These are phyloP conservation scores for Lonicera japonica DNA, from an alignment of 129 eudicot species.

Conservation along the genomic window DNA sequence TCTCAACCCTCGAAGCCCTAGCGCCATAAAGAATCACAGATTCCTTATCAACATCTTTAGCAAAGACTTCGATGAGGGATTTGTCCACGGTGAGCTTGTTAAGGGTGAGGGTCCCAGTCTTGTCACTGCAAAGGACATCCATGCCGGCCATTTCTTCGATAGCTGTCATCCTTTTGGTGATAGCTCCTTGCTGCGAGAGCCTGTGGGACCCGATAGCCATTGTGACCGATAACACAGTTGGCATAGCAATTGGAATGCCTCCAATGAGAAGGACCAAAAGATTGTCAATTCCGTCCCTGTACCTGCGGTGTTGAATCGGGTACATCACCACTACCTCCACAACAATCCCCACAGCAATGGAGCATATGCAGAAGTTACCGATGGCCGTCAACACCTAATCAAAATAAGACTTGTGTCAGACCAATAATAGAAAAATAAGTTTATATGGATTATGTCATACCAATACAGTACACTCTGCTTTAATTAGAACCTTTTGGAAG, in stretches of 20 bases:
- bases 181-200: slow-evolving; percentile 77
- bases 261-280: slow-evolving; percentile 74
- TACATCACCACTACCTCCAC: slow-evolving; percentile 71
- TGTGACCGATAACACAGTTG: slow-evolving; percentile 76
- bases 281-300: slow-evolving; percentile 79
- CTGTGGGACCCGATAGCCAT: slow-evolving; percentile 92
- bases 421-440: too few relatives aligned
- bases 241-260: slow-evolving; percentile 91
- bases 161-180: slow-evolving; percentile 91
- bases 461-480: neutral
- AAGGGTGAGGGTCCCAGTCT: slow-evolving; percentile 80
- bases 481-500: slow-evolving; percentile 55
- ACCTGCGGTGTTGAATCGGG: slow-evolving; percentile 69
- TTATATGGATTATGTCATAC: neutral
- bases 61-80: slow-evolving; percentile 54
- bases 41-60: slow-evolving; percentile 52
- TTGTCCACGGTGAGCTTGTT: slow-evolving; percentile 79
- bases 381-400: slow-evolving; percentile 60
- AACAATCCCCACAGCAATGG: slow-evolving; percentile 62
- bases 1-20: slow-evolving; percentile 88
- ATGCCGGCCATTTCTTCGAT: slow-evolving; percentile 93
- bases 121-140: slow-evolving; percentile 92
- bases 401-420: neutral
- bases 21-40: slow-evolving; percentile 52
- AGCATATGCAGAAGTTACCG: slow-evolving; percentile 70